Conservation (phyloP, 1,284 basidiomycete species). For the Ustilago tritici region DNA sequence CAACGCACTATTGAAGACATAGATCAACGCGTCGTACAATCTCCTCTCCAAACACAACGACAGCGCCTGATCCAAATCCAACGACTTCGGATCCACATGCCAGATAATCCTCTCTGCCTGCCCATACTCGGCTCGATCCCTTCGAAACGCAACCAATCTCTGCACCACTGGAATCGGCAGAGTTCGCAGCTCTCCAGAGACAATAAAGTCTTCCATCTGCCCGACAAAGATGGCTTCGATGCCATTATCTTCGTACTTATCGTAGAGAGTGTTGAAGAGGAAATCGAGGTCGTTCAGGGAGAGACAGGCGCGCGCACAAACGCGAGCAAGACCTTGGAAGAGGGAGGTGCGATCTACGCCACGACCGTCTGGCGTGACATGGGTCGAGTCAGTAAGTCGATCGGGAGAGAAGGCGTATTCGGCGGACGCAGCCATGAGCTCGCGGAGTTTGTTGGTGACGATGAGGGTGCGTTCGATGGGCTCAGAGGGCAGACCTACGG, state of each 20-base stretch:
- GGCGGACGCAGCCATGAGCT: slow-evolving; percentile 87
- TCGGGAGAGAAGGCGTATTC: slow-evolving; percentile 94
- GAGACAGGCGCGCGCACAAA: slow-evolving; percentile 85
- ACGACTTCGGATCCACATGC: slow-evolving; percentile 89
- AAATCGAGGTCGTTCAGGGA: slow-evolving; percentile 84
- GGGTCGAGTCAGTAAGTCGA: slow-evolving; percentile 88
- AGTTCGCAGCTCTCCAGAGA: slow-evolving; percentile 79
- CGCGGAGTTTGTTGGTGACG: slow-evolving; percentile 82
- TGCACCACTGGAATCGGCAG: slow-evolving; percentile 88
- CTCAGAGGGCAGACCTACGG: slow-evolving; percentile 84
- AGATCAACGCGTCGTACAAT: slow-evolving; percentile 93
- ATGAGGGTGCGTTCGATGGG: slow-evolving; percentile 75
- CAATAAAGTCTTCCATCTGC: slow-evolving; percentile 85
- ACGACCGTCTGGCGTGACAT: slow-evolving; percentile 82
- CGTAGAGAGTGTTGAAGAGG: slow-evolving; percentile 88
- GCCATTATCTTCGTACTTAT: slow-evolving; percentile 85
- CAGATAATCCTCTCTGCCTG: slow-evolving; percentile 90
- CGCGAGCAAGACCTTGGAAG: slow-evolving; percentile 87
- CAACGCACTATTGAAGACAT: slow-evolving; percentile 89
- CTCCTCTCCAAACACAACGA: slow-evolving; percentile 82
- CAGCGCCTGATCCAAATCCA: slow-evolving; percentile 95
- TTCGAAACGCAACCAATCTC: slow-evolving; percentile 82
- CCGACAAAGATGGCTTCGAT: slow-evolving; percentile 88
- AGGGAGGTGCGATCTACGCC: slow-evolving; percentile 90
- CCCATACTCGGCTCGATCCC: slow-evolving; percentile 79